These are phyloP conservation scores for Paraphoma chrysanthemicola DNA, from an alignment of 2,329 filamentous ascomycete species.

Conservation along the genomic window DNA sequence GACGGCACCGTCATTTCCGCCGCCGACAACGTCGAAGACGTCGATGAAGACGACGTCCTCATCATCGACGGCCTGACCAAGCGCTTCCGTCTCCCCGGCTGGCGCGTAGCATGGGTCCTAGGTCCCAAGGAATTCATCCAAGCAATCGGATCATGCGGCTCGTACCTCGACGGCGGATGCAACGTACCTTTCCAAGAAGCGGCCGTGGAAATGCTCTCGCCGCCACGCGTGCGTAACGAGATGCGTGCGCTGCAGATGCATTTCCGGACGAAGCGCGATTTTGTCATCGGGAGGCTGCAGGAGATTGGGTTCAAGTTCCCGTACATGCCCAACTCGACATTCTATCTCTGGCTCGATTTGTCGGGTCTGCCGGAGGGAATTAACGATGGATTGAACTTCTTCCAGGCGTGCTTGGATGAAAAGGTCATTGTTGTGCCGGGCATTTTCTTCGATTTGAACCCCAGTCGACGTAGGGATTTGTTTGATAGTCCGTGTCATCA, in stretches of 20 bases:
- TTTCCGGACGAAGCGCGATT: slow-evolving; percentile 94
- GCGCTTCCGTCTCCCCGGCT: slow-evolving; percentile 93
- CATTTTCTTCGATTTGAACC: slow-evolving; percentile 98
- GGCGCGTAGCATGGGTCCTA: slow-evolving; percentile 95
- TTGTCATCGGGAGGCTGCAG: slow-evolving; percentile 78
- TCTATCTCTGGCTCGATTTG: slow-evolving; percentile 84
- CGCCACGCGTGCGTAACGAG: slow-evolving; percentile 77
- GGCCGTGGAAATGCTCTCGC: slow-evolving; percentile 91
- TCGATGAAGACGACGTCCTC: slow-evolving; percentile 79
- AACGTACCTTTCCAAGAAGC: slow-evolving; percentile 97
- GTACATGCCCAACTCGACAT: slow-evolving; percentile 87
- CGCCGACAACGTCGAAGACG: slow-evolving; percentile 87
- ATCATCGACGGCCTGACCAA: slow-evolving; percentile 97
- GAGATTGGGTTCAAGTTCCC: slow-evolving; percentile 85
- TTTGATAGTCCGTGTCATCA: slow-evolving; percentile 92
- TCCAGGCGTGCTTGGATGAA: slow-evolving; percentile 89
- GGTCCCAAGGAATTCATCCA: slow-evolving; percentile 96
- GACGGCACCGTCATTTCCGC: slow-evolving; percentile 89
- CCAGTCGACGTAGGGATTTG: slow-evolving; percentile 83
- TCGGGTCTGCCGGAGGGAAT: slow-evolving; percentile 76
- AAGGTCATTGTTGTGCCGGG: slow-evolving; percentile 97
- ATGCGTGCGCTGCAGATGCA: slow-evolving; percentile 90
- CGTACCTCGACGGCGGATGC: slow-evolving; percentile 92
- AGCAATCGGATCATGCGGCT: slow-evolving; percentile 90
- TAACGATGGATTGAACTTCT: slow-evolving; percentile 94